Evolutionary conservation across 2,329 filamentous ascomycete species (phyloP).

Genomic region (Akanthomyces uredinophilus): DNA sequence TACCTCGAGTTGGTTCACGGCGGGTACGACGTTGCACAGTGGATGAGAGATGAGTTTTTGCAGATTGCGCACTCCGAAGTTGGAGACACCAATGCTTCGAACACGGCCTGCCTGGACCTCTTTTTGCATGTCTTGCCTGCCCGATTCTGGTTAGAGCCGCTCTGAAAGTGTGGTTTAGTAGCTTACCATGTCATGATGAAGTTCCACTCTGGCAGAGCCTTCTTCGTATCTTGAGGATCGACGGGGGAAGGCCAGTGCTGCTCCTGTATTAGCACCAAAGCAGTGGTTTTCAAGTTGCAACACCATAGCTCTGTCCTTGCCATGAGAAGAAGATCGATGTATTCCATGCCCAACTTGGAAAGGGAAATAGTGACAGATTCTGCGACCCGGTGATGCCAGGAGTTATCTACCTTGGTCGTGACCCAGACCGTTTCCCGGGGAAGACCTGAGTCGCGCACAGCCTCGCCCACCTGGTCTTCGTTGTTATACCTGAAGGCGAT

Average conservation of each 20-base stretch:
- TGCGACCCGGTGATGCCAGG: slow-evolving; percentile 9
- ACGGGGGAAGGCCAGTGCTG: slow-evolving; percentile 9
- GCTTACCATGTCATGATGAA: slow-evolving; percentile 8
- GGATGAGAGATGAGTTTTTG: slow-evolving; percentile 68
- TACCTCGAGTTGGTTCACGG: slow-evolving; percentile 9
- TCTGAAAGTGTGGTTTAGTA: background rate
- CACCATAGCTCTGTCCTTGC: background rate
- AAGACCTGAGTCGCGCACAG: slow-evolving; percentile 7
- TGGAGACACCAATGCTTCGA: slow-evolving; percentile 78
- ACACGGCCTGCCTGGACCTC: slow-evolving; percentile 64
- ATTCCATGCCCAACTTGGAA: background rate
- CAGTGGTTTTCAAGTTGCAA: too few species aligned
- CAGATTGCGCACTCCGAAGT: slow-evolving; percentile 77
- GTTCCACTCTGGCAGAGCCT: background rate
- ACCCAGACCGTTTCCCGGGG: slow-evolving; percentile 1
- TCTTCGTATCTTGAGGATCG: background rate
- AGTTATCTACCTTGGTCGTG: slow-evolving; percentile 12
- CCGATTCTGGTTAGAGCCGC: background rate
- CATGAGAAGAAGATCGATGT: slow-evolving; percentile 12
- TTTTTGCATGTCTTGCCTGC: slow-evolving; percentile 56
- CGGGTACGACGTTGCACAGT: background rate
- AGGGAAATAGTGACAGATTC: slow-evolving; percentile 9
- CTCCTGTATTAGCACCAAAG: background rate
- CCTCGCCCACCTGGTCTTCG: slow-evolving; percentile 8
- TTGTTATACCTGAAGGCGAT: slow-evolving; percentile 12